phyloP scores from a whole-genome alignment of 176 grass and related monocot species.

The Musa itinerans region DNA sequence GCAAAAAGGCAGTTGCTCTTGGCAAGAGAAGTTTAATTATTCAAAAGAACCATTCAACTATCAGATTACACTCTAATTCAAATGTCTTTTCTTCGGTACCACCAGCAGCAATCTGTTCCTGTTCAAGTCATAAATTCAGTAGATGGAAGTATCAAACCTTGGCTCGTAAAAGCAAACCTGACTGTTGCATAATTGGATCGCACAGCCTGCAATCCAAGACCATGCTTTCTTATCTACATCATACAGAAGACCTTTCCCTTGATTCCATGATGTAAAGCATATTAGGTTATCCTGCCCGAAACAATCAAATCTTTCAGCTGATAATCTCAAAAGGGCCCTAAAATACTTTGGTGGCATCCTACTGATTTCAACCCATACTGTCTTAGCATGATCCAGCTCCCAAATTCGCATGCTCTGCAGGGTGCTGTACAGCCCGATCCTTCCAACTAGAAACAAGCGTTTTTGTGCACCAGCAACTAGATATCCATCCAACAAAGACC shows the following conservation, averaged over 20 bases:
- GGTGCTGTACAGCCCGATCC: constrained; percentile 88
- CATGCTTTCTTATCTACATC: constrained; percentile 84
- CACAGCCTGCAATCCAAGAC: constrained; percentile 81
- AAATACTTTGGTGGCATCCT: constrained; percentile 95
- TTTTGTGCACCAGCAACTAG: constrained; percentile 69
- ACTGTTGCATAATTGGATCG: constrained; percentile 82
- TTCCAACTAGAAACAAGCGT: constrained; percentile 70
- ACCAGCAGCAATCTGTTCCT: not conserved
- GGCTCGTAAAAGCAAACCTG: constrained; percentile 93
- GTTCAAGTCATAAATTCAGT: constrained; percentile 14
- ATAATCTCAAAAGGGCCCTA: constrained; percentile 69
- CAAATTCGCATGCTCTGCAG: constrained; percentile 95
- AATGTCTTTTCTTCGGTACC: not conserved
- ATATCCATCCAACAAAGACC: constrained; percentile 91
- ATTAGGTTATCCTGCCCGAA: constrained; percentile 98
- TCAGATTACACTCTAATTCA: not conserved
- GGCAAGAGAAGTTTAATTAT: not conserved
- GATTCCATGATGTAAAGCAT: constrained; percentile 97
- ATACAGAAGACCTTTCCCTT: constrained; percentile 87
- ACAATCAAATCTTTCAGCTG: constrained; percentile 92
- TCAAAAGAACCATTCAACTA: not conserved
- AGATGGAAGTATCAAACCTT: constrained; percentile 64
- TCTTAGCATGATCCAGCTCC: constrained; percentile 89
- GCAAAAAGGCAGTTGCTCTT: constrained; percentile 5
- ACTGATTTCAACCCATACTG: constrained; percentile 77